These are phyloP conservation scores for Aspergillus haitiensis DNA, from an alignment of 495 filamentous ascomycete species.

Conservation along the genomic window DNA sequence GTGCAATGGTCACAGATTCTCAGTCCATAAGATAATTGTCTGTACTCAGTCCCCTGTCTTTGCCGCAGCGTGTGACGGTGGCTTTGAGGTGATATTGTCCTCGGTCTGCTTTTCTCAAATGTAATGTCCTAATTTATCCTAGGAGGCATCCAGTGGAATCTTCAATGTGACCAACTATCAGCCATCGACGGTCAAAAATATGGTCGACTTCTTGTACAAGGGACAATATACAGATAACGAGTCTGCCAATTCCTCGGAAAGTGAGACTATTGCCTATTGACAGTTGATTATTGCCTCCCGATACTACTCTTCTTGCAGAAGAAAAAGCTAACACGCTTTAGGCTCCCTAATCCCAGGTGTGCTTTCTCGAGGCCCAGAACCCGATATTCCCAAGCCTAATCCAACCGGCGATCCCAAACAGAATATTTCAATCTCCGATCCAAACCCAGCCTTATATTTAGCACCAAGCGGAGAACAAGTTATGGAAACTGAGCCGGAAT, in stretches of 20 bases:
- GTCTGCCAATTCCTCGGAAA: background rate
- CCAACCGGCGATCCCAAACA: too few species aligned
- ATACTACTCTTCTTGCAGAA: too few species aligned
- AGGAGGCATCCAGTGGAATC: conserved; percentile 1
- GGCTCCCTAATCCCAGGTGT: too few species aligned
- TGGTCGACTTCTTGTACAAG: conserved; percentile 12
- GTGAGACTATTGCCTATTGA: too few species aligned
- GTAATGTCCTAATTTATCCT: background rate
- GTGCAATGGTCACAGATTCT: conserved; percentile 1
- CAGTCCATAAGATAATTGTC: conserved; percentile 7
- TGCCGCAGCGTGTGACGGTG: conserved; percentile 2
- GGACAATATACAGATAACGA: conserved; percentile 2
- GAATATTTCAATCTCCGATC: too few species aligned
- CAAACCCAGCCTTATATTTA: too few species aligned
- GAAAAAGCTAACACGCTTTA: too few species aligned
- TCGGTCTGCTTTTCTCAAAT: background rate
- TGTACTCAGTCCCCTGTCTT: conserved; percentile 10
- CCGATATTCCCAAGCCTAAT: too few species aligned
- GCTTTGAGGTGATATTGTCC: background rate
- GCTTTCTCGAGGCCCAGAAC: too few species aligned
- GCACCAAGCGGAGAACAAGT: too few species aligned
- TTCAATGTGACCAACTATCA: background rate
- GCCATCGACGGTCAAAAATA: background rate
- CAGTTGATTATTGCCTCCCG: too few species aligned
- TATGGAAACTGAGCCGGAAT: too few species aligned